phyloP scores from a whole-genome alignment of 2,329 filamentous ascomycete genomes.

The Xylariaceae sp. region DNA sequence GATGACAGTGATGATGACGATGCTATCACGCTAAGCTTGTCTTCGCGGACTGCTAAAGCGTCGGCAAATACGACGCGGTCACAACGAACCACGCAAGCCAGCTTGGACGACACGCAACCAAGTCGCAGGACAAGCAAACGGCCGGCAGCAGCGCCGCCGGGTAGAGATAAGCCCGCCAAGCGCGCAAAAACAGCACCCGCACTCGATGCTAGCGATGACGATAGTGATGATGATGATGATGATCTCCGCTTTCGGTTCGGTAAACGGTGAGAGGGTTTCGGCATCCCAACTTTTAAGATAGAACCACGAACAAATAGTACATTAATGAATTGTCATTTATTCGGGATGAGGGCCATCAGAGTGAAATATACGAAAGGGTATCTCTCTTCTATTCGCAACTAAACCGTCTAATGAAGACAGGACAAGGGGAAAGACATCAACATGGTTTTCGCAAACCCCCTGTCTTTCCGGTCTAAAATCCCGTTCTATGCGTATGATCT shows the following conservation, averaged over 20 bases:
- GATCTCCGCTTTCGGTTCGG: slow-evolving; percentile 56
- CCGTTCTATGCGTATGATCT: too few species aligned
- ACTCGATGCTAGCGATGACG: slow-evolving; percentile 27
- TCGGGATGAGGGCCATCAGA: too few species aligned
- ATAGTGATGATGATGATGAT: slow-evolving; percentile 49
- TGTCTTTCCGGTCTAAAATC: too few species aligned
- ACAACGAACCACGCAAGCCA: slow-evolving; percentile 19
- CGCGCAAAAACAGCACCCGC: slow-evolving; percentile 30
- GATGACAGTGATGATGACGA: slow-evolving; percentile 21
- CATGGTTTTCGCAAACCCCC: too few species aligned
- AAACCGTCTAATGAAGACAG: too few species aligned
- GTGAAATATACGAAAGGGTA: too few species aligned
- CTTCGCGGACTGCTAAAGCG: slow-evolving; percentile 32
- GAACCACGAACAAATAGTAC: too few species aligned
- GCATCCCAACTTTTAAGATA: too few species aligned
- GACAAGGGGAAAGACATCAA: too few species aligned
- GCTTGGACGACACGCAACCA: slow-evolving; percentile 24
- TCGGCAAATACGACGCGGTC: slow-evolving; percentile 27
- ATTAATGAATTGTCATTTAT: too few species aligned
- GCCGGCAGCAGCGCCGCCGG: slow-evolving; percentile 31
- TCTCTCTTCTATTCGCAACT: too few species aligned
- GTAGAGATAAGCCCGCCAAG: slow-evolving; percentile 37
- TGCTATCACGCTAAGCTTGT: slow-evolving; percentile 21
- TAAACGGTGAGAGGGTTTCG: slow-evolving; percentile 44
- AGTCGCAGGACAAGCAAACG: slow-evolving; percentile 31